Percentiles rank a stretch among this genome's conserved stretches.
These are phyloP conservation scores for Aspergillus amoenus DNA, from an alignment of 2,329 filamentous ascomycete species.

Conservation along the genomic window DNA sequence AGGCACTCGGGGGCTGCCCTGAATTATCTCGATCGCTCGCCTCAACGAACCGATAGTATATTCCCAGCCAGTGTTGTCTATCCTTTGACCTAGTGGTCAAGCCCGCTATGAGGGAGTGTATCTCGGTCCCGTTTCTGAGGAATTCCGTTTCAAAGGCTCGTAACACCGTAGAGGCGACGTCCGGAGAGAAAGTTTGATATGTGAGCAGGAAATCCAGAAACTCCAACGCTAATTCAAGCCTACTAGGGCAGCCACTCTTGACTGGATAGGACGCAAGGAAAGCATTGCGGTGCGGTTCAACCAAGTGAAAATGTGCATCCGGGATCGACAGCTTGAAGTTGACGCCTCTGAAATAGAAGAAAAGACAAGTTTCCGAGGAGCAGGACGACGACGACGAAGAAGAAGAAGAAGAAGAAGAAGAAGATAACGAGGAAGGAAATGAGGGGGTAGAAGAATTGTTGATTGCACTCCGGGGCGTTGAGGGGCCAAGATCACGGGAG, in stretches of 20 bases:
- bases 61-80: slow-evolving; percentile 10
- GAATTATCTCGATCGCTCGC: background rate
- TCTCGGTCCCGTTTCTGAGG: slow-evolving; percentile 9
- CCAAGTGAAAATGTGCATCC: background rate
- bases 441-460: background rate
- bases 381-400: background rate
- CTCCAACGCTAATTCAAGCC: slow-evolving; percentile 8
- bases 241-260: background rate
- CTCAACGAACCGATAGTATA: slow-evolving; percentile 16
- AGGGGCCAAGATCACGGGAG: slow-evolving; percentile 10
- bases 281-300: slow-evolving; percentile 7
- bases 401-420: slow-evolving; percentile 6
- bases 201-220: slow-evolving; percentile 15
- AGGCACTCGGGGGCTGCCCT: background rate
- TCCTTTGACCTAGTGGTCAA: background rate
- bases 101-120: slow-evolving; percentile 14
- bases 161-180: background rate
- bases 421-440: background rate
- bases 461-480: background rate
- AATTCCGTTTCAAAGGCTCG: slow-evolving; percentile 16
- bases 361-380: background rate
- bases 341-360: slow-evolving; percentile 3
- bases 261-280: slow-evolving; percentile 6
- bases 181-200: background rate
- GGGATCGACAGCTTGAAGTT: slow-evolving; percentile 7